Percentiles rank a stretch among this genome's conserved stretches.
phyloP scores from a whole-genome alignment of 1,139 yeast genomes.

The Protomyces pachydermus region DNA sequence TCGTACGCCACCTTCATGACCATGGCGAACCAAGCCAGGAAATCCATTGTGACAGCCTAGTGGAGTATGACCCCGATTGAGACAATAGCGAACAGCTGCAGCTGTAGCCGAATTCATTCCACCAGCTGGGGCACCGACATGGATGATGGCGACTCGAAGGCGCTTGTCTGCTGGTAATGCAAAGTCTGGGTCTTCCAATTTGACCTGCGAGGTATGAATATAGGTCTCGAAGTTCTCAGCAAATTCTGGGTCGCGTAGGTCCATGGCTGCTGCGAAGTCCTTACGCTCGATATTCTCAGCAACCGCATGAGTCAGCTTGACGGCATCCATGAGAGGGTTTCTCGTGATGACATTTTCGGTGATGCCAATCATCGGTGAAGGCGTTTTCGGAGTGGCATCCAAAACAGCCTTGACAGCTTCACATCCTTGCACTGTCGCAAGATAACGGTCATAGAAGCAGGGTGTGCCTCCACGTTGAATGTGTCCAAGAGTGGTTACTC shows the following conservation, averaged over 20 bases:
- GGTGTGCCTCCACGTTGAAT: constrained; percentile 99
- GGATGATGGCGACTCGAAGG: constrained; percentile 70
- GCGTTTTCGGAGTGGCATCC: constrained; percentile 81
- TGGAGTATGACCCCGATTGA: constrained; percentile 83
- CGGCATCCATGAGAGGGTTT: constrained; percentile 83
- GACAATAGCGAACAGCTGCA: constrained; percentile 84
- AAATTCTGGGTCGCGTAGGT: constrained; percentile 80
- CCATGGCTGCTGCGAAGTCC: constrained; percentile 81
- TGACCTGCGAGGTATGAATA: constrained; percentile 43
- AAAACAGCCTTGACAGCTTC: constrained; percentile 94
- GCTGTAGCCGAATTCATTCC: constrained; percentile 91
- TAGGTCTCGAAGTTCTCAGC: constrained; percentile 59
- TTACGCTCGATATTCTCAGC: constrained; percentile 75
- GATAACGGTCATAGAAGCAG: constrained; percentile 81
- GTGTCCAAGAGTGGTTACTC: constrained; percentile 93
- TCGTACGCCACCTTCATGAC: constrained; percentile 54
- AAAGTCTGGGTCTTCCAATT: constrained; percentile 31
- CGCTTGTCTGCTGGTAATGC: constrained; percentile 34
- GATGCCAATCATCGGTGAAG: constrained; percentile 92
- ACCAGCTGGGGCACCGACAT: constrained; percentile 96
- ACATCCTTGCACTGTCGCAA: constrained; percentile 94
- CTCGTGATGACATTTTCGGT: constrained; percentile 81
- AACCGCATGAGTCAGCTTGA: constrained; percentile 73
- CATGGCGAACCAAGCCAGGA: constrained; percentile 73
- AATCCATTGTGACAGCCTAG: constrained; percentile 89